These are phyloP conservation scores for Globisporangium barbulae DNA, from an alignment of 352 stramenopile species.

Conservation along the genomic window DNA sequence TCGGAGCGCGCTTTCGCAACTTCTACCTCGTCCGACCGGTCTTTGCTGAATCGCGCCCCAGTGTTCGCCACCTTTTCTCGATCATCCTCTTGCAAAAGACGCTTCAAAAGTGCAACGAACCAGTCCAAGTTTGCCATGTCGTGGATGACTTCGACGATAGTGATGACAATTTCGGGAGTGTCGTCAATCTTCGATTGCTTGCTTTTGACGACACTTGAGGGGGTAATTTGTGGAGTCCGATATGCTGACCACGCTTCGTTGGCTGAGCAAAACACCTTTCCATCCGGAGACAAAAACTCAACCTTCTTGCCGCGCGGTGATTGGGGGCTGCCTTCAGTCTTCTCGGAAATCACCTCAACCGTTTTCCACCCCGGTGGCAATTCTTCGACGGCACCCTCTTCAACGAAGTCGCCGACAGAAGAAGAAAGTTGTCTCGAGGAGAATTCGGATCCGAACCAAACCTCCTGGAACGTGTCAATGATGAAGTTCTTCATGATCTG, in stretches of 20 bases:
- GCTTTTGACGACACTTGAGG: constrained; percentile 61
- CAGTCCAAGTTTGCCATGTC: constrained; percentile 66
- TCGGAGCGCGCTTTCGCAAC: constrained; percentile 50
- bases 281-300: constrained; percentile 61
- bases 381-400: constrained; percentile 20
- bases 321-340: not conserved
- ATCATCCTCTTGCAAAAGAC: constrained; percentile 40
- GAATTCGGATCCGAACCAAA: constrained; percentile 78
- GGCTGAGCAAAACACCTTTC: constrained; percentile 35
- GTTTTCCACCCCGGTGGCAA: constrained; percentile 55
- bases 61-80: constrained; percentile 16
- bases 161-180: constrained; percentile 48
- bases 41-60: constrained; percentile 25
- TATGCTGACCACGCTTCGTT: constrained; percentile 65
- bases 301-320: not conserved
- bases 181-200: constrained; percentile 66
- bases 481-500: constrained; percentile 82
- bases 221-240: constrained; percentile 47
- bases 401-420: constrained; percentile 30
- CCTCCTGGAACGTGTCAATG: constrained; percentile 83
- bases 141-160: constrained; percentile 78
- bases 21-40: constrained; percentile 44
- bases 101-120: constrained; percentile 68
- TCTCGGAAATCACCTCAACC: constrained; percentile 13
- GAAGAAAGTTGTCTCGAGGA: constrained; percentile 36